Evolutionary conservation across 2,329 filamentous ascomycete genomes (phyloP).

Genomic region (Juglanconis oblonga): DNA sequence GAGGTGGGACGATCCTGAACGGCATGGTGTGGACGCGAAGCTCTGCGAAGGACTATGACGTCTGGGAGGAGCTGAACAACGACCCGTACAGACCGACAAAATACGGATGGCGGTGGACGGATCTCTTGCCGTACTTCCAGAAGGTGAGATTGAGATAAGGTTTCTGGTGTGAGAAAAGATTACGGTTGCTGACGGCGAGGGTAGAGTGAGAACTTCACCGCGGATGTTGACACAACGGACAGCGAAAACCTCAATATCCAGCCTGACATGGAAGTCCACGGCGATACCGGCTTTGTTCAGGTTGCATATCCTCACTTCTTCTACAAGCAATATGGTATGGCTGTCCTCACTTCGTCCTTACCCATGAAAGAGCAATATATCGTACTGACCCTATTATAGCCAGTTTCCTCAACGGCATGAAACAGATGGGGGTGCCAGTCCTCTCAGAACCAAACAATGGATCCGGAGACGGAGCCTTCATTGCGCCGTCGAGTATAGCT

Average conservation of each 20-base stretch:
- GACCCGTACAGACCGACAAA: constrained; percentile 20
- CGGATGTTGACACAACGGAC: constrained; percentile 22
- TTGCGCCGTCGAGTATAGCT: constrained; percentile 37
- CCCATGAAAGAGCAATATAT: neutral
- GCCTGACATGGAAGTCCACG: constrained; percentile 29
- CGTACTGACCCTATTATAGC: constrained; percentile 24
- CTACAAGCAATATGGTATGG: constrained; percentile 38
- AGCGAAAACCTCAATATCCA: constrained; percentile 25
- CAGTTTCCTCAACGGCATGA: constrained; percentile 35
- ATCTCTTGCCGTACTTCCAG: constrained; percentile 46
- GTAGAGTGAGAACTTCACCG: constrained; percentile 36
- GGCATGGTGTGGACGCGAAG: constrained; percentile 41
- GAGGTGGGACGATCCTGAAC: constrained; percentile 39
- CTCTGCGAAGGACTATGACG: constrained; percentile 37
- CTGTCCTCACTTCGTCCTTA: neutral
- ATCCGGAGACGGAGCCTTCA: constrained; percentile 32
- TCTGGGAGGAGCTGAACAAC: constrained; percentile 40
- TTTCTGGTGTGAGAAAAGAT: neutral
- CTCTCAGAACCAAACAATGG: constrained; percentile 36
- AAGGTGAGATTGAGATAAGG: constrained; percentile 32
- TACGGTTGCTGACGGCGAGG: neutral
- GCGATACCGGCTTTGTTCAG: constrained; percentile 33
- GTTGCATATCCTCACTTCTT: constrained; percentile 36
- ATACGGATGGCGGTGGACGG: constrained; percentile 37
- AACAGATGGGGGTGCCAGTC: constrained; percentile 34